A percentile compares a stretch with the other conserved stretches of the same genome.
Evolutionary conservation across 2,329 filamentous ascomycete genomes (phyloP).

Genomic region (Aspergillus ustus): DNA sequence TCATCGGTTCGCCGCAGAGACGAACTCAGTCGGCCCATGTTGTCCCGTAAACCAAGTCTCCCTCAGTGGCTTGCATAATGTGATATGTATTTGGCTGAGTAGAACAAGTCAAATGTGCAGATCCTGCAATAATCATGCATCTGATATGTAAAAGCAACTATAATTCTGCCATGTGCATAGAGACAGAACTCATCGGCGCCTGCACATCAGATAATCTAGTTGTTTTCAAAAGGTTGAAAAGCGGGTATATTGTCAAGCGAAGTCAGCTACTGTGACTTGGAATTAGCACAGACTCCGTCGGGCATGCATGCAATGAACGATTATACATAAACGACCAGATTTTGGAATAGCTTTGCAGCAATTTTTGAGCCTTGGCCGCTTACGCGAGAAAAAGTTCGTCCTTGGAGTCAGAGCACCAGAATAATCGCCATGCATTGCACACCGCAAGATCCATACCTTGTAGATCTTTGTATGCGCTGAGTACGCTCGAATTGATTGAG

Average conservation of each 20-base stretch:
- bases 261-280: constrained; percentile 1
- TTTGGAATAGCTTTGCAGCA: not conserved
- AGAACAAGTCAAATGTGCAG: constrained; percentile 21
- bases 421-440: constrained; percentile 3
- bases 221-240: constrained; percentile 22
- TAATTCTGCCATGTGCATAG: constrained; percentile 21
- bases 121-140: constrained; percentile 21
- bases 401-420: too few relatives aligned
- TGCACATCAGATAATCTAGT: constrained; percentile 25
- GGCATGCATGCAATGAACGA: constrained; percentile 18
- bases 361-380: not conserved
- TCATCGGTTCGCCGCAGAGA: not conserved
- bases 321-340: not conserved
- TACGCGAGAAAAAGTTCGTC: not conserved
- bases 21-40: not conserved
- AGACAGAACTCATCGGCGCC: constrained; percentile 15
- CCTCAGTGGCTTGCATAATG: constrained; percentile 8
- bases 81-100: constrained; percentile 22
- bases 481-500: not conserved
- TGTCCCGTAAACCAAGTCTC: constrained; percentile 13
- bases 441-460: not conserved
- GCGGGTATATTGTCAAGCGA: constrained; percentile 9
- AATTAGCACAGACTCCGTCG: constrained; percentile 6
- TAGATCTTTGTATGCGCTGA: not conserved
- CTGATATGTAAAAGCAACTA: constrained; percentile 22